phyloP scores from a whole-genome alignment of 331 rosid species.

The Malus hybrid region DNA sequence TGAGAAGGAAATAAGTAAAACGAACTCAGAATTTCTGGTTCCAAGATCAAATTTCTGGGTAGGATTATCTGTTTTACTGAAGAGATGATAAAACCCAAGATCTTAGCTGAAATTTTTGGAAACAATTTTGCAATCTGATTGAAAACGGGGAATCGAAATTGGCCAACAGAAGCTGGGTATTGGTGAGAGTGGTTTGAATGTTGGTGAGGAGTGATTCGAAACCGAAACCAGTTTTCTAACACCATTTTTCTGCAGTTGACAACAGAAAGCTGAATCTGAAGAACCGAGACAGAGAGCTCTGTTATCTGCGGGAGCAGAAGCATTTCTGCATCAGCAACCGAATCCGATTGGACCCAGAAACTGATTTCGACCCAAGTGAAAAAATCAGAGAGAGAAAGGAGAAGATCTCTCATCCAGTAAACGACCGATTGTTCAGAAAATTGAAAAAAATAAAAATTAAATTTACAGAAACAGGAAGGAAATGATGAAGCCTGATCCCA shows the following conservation, averaged over 20 bases:
- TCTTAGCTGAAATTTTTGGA: neutral
- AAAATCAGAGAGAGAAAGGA: neutral
- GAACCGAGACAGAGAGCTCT: neutral
- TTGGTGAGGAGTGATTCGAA: neutral
- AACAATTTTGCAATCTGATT: neutral
- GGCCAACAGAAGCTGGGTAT: neutral
- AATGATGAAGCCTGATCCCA: slow-evolving; percentile 7
- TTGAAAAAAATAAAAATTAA: neutral
- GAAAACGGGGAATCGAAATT: neutral
- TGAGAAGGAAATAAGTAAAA: no score
- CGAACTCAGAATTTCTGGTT: neutral
- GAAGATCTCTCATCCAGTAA: slow-evolving; percentile 9
- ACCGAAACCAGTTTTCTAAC: neutral
- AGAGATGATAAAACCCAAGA: neutral
- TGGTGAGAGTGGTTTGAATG: neutral
- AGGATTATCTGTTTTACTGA: neutral
- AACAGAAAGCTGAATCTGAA: neutral
- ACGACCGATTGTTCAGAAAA: neutral
- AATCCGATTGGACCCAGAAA: neutral
- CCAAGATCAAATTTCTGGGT: neutral
- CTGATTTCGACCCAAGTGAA: neutral
- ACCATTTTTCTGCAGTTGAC: neutral
- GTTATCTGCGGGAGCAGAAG: no score
- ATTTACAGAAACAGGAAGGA: neutral
- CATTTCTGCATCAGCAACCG: neutral